A percentile compares a stretch with the other conserved stretches of the same genome.
Evolutionary conservation across 148 eudicot genomes (phyloP).

Genomic region (Polygonum maritimum): DNA sequence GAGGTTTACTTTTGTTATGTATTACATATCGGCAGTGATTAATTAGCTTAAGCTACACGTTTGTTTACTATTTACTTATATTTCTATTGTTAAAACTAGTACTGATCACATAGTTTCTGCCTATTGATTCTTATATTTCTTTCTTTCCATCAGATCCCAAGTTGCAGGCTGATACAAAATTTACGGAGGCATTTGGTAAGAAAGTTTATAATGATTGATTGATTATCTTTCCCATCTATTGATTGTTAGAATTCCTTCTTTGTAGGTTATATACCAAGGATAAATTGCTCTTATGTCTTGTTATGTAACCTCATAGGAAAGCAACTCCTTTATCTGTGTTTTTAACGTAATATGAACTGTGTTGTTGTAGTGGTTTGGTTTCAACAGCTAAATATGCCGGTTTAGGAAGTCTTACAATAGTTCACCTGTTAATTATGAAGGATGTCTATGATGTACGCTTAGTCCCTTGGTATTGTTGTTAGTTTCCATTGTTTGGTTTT

Average conservation of each 20-base stretch:
- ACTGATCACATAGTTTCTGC: background rate
- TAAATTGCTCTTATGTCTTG: background rate
- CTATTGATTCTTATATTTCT: background rate
- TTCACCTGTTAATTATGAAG: background rate
- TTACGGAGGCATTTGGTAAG: slow-evolving; percentile 81
- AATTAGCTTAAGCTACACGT: background rate
- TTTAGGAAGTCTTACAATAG: background rate
- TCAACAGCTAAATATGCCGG: background rate
- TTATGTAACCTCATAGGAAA: background rate
- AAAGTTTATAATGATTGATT: slow-evolving; percentile 4
- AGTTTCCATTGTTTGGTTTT: background rate
- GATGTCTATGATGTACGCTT: background rate
- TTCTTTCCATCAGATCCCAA: slow-evolving; percentile 53
- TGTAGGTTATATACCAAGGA: background rate
- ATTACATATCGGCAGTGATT: background rate
- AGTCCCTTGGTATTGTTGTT: background rate
- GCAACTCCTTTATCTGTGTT: background rate
- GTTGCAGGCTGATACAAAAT: slow-evolving; percentile 54
- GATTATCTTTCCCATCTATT: background rate
- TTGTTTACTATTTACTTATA: background rate
- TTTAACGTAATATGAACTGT: background rate
- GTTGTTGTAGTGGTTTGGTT: background rate
- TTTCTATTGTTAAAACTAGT: background rate
- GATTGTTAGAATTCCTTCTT: background rate
- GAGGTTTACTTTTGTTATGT: slow-evolving; percentile 35